Base-by-base conservation (phyloP, 164 flowering plant genomes). In the Vitis cinerea region DNA sequence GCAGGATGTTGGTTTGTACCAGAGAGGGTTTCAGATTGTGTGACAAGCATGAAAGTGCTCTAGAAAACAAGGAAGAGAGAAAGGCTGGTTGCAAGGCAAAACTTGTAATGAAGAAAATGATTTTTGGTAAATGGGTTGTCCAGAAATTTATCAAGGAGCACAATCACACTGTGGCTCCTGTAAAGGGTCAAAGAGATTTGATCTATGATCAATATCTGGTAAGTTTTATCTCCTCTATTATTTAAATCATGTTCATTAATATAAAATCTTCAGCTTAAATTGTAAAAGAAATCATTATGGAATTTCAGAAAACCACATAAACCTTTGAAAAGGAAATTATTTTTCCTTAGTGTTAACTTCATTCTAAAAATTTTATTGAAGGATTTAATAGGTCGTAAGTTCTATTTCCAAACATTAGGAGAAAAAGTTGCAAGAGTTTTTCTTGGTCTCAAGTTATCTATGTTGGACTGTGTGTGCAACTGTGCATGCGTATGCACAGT, bases 1-100 rank as follows among this genome's bases (percentile, higher is more conserved):
- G 88, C 4, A 79, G 91, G 59, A 85, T 87, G n/a, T 84, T 87
- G 74, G 94, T 87, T 53, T 89, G 94, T 77, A 89, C 87, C 71
- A 89, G 81, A 75, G 91, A 89, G 80, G 94, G 94, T 16, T 87
- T 67, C 44, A 73, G 91, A 63, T 75, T 81, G 75, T 78, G 86
- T 54, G 86, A 82, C 65, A 84, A 83, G 57, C 82, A 85, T 19
- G 86, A 82, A 61, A 82, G 81, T 65, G 73, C 78, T 63, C 77
- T 79, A 11, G 74, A 82, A 70, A 87, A 82, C 69, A 77, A 88
- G 67, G 83, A 74, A 47, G 86, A 83, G 72, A 86, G 88, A 17
- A 78, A 88, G 66, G 86, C 83, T 29, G 88, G 90, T 29, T 86
- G 90, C 79, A 81, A 82, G 72, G 90, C 90, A 72, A 86, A 84